Evolutionary conservation across 176 grass and related monocot species (phyloP).

Genomic region (Avena insularis): DNA sequence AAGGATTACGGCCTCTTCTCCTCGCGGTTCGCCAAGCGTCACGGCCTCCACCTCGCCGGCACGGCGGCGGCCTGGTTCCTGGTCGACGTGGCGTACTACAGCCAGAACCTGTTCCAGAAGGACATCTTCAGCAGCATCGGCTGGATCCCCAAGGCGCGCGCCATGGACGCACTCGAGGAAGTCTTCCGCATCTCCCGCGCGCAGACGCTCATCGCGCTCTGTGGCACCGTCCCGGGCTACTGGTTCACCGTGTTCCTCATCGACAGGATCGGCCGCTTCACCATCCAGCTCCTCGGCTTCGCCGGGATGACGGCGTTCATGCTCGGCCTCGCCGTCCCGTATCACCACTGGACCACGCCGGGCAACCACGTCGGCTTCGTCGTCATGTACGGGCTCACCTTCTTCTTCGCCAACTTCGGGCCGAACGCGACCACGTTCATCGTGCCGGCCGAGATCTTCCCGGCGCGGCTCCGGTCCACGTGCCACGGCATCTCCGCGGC

Average conservation of each 20-base stretch:
- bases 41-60: not conserved
- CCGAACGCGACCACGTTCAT: slow-evolving; percentile 79
- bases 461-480: slow-evolving; percentile 50
- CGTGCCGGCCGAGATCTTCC: slow-evolving; percentile 69
- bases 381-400: slow-evolving; percentile 60
- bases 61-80: slow-evolving; percentile 51
- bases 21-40: not conserved
- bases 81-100: slow-evolving; percentile 53
- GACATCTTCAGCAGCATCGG: slow-evolving; percentile 82
- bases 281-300: slow-evolving; percentile 81
- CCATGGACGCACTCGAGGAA: slow-evolving; percentile 84
- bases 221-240: slow-evolving; percentile 79
- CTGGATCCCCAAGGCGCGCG: slow-evolving; percentile 65
- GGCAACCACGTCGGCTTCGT: slow-evolving; percentile 51
- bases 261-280: slow-evolving; percentile 69
- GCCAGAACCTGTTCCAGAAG: slow-evolving; percentile 92
- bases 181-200: slow-evolving; percentile 65
- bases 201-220: slow-evolving; percentile 75
- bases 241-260: slow-evolving; percentile 93
- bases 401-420: slow-evolving; percentile 85
- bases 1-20: not conserved
- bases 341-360: slow-evolving; percentile 54
- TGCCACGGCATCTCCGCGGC: slow-evolving; percentile 66
- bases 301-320: slow-evolving; percentile 81
- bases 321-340: slow-evolving; percentile 61